Base-by-base conservation (phyloP, 805 yeast genomes). In the Wickerhamiella spandovensis region DNA sequence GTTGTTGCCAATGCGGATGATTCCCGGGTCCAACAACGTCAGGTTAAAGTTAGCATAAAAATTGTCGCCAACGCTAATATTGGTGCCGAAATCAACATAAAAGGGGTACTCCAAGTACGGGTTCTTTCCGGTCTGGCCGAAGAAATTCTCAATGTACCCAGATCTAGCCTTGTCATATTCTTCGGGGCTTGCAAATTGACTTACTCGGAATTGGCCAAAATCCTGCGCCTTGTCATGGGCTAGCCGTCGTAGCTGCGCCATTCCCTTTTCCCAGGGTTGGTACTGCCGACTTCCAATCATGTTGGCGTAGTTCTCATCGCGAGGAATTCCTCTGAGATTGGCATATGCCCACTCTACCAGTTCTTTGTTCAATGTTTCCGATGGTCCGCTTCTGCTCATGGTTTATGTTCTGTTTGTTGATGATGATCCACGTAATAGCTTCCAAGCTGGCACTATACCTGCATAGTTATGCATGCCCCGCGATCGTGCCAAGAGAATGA, bases 31-130 rank as follows among this genome's bases (percentile, higher is more conserved):
- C 42, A 83, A 66, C 46, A 81, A 65, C 0, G 74, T 70, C 42
- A 64, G 55, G 54, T 61, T 62, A 72, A 76, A 78, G 64, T 83
- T 83, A 35, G 75, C 70, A 58, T 78, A 82, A 61, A 79, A 76
- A 25, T 66, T 62, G 51, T 78, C 73, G 1, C 87, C 89, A 17
- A 81, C 55, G 15, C 61, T 62, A 37, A 75, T 67, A 63, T 82
- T 83, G 62, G 69, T 74, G 0, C 89, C 90, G 58, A 81, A 82
- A 61, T 83, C 89, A 42, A 79, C 76, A 57, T 77, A 73, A 5
- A 86, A 18, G 10, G 61, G 86, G 1, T 80, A 72, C 63, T 81
- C 85, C 37, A 79, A 60, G 53, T 63, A 69, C 13, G 62, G 52
- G 47, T 66, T 64, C 10, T 65, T 55, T 44, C 75, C 77, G 22